Percentiles rank a stretch among this genome's conserved stretches.
These are phyloP conservation scores for Magnaporthiopsis incrustans DNA, from an alignment of 2,329 filamentous ascomycete genomes.

Conservation along the genomic window DNA sequence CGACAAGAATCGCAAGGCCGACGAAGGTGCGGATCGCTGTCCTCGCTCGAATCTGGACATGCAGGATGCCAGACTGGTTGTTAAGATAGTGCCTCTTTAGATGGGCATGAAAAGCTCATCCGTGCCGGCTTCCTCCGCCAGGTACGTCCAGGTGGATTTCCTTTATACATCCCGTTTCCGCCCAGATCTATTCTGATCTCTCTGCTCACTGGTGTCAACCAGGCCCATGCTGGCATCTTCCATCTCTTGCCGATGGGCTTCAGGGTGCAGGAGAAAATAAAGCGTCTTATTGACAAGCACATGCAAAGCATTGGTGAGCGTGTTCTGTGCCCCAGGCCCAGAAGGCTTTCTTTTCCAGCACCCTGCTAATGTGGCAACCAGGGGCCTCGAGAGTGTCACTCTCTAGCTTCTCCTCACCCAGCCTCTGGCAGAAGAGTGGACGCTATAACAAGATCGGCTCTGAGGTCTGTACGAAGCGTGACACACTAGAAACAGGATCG, in stretches of 20 bases:
- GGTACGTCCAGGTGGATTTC: constrained; percentile 27
- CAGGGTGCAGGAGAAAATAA: constrained; percentile 81
- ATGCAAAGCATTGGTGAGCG: constrained; percentile 65
- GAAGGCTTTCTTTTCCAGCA: not conserved
- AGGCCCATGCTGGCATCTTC: constrained; percentile 85
- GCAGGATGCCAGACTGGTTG: not conserved
- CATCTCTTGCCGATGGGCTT: constrained; percentile 83
- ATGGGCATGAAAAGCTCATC: constrained; percentile 59
- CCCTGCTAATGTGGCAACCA: constrained; percentile 18
- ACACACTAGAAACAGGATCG: not conserved
- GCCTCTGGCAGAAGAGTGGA: constrained; percentile 77
- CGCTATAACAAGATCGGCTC: constrained; percentile 62
- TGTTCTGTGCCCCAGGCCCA: not conserved
- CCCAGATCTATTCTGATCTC: not conserved
- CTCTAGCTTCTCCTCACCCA: constrained; percentile 78
- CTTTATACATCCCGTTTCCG: not conserved
- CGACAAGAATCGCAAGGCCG: constrained; percentile 50
- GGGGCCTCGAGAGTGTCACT: constrained; percentile 75
- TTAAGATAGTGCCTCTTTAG: constrained; percentile 24
- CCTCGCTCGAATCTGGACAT: too few species aligned
- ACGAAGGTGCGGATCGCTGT: constrained; percentile 36
- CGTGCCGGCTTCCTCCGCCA: constrained; percentile 68
- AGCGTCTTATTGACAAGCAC: constrained; percentile 76
- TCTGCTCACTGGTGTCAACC: constrained; percentile 1
- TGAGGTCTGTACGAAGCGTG: constrained; percentile 47